Conservation (phyloP, 306 rosid genomes). For the Malus sylvestris region DNA sequence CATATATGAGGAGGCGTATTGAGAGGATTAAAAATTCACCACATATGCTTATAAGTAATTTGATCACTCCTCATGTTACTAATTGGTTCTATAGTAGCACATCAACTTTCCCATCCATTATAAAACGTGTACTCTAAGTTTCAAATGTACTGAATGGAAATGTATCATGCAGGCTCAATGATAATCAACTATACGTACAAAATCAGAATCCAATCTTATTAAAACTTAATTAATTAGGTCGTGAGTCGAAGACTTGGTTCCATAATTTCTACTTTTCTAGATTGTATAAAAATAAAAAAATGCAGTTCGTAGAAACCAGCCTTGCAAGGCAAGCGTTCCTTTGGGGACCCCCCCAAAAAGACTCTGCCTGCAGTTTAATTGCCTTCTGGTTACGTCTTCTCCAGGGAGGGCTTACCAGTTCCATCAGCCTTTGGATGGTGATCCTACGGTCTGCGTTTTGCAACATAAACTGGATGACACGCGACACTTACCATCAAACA, state of each 20-base stretch:
- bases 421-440: not conserved
- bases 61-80: no score
- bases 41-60: no score
- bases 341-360: not conserved
- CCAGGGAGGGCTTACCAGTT: no score
- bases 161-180: no score
- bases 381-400: no score
- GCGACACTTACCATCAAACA: not conserved
- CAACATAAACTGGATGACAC: not conserved
- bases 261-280: no score
- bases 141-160: not conserved
- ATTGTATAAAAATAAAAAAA: not conserved
- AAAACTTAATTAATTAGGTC: not conserved
- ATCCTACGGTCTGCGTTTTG: not conserved
- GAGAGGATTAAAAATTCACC: no score
- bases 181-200: not conserved
- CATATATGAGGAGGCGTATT: no score
- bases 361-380: not conserved
- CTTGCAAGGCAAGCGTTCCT: constrained; percentile 19
- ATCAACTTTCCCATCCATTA: no score
- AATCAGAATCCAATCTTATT: not conserved
- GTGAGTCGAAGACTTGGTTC: not conserved
- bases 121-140: not conserved
- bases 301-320: constrained; percentile 2
- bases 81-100: no score